phyloP scores from a whole-genome alignment of 805 yeast genomes.

The Scheffersomyces stipitis region DNA sequence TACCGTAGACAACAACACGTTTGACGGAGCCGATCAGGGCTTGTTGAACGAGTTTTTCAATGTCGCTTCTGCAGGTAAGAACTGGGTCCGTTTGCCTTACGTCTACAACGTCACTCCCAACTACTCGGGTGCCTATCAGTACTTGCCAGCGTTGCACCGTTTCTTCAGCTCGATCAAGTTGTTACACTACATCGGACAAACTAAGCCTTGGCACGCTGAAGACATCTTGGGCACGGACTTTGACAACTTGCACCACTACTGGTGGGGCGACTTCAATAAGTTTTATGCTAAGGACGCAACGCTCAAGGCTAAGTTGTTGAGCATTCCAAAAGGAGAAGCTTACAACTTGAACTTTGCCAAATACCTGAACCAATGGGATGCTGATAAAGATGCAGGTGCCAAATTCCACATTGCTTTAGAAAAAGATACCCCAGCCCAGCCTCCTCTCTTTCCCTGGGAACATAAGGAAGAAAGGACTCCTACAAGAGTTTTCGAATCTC shows the following conservation, averaged over 20 bases:
- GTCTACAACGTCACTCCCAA: constrained; percentile 36
- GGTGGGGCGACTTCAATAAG: constrained; percentile 31
- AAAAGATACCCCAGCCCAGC: constrained; percentile 1
- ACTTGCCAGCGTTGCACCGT: constrained; percentile 31
- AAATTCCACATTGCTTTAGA: neutral
- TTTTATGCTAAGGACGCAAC: constrained; percentile 14
- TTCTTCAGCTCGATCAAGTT: constrained; percentile 27
- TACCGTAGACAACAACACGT: constrained; percentile 14
- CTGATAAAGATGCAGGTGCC: constrained; percentile 3
- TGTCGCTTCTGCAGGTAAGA: constrained; percentile 18
- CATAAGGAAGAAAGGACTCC: constrained; percentile 18
- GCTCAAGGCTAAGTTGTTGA: constrained; percentile 13
- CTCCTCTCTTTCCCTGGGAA: constrained; percentile 33
- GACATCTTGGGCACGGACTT: constrained; percentile 14
- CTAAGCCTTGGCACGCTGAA: constrained; percentile 32
- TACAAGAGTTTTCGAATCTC: constrained; percentile 22
- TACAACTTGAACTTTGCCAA: constrained; percentile 18
- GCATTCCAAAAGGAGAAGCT: constrained; percentile 19
- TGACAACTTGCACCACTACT: constrained; percentile 22
- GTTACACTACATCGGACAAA: constrained; percentile 32
- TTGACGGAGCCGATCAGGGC: constrained; percentile 42
- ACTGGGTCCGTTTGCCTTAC: constrained; percentile 33
- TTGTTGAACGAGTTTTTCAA: constrained; percentile 34
- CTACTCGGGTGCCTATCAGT: constrained; percentile 29
- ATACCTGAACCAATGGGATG: constrained; percentile 23